Evolutionary conservation across 352 stramenopile genomes (phyloP).

Genomic region (Achlya hypogyna): DNA sequence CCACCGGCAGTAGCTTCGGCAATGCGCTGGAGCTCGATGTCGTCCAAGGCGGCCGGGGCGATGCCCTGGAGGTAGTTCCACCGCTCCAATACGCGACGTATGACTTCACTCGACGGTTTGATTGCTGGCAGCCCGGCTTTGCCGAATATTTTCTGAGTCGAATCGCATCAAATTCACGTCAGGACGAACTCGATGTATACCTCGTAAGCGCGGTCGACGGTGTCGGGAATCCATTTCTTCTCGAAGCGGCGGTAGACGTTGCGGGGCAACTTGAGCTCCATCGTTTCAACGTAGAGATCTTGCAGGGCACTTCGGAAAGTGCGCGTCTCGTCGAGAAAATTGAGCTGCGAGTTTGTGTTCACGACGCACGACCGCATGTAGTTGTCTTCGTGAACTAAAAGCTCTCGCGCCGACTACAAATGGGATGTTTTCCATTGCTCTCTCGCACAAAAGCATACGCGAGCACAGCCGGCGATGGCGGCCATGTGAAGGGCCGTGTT

Average conservation of each 20-base stretch:
- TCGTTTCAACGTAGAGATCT: constrained; percentile 29
- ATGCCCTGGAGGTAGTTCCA: constrained; percentile 22
- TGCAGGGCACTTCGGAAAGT: neutral
- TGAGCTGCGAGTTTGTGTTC: constrained; percentile 3
- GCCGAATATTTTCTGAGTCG: neutral
- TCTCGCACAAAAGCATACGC: neutral
- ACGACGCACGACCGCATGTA: constrained; percentile 16
- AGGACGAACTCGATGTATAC: neutral
- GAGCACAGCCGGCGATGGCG: constrained; percentile 39
- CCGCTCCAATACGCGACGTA: neutral
- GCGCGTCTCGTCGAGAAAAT: neutral
- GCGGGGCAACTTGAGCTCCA: constrained; percentile 46
- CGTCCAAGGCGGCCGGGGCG: constrained; percentile 22
- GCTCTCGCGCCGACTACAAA: neutral
- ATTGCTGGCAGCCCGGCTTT: neutral
- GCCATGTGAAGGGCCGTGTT: constrained; percentile 62
- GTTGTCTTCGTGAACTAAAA: neutral
- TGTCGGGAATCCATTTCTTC: constrained; percentile 50
- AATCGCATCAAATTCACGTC: neutral
- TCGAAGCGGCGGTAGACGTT: constrained; percentile 62
- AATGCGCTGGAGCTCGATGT: constrained; percentile 1
- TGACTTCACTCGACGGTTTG: neutral
- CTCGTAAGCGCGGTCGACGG: constrained; percentile 19
- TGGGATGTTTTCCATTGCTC: neutral
- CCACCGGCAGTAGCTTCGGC: constrained; percentile 12